Percentiles rank a stretch among this genome's conserved stretches.
Conservation (phyloP, 305 asterid genomes). For the Fraxinus dipetala region DNA sequence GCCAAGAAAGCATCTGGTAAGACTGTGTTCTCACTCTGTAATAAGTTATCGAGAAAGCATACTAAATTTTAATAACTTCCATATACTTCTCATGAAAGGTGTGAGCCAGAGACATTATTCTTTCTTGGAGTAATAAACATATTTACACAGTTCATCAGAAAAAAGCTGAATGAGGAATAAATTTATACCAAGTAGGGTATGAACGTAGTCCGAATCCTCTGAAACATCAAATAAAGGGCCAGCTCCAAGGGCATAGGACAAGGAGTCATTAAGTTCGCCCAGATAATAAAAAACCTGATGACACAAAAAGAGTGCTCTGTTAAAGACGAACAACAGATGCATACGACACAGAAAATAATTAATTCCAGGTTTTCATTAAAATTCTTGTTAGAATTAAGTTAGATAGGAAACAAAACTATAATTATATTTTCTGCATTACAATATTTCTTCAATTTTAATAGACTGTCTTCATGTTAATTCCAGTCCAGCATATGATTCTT, state of each 20-base stretch:
- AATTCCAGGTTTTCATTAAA: background rate
- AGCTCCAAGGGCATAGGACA: slow-evolving; percentile 94
- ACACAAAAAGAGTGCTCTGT: background rate
- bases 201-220: slow-evolving; percentile 93
- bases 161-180: background rate
- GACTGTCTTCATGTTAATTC: background rate
- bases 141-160: background rate
- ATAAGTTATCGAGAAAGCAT: slow-evolving; percentile 10
- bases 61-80: background rate
- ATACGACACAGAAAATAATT: background rate
- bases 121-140: background rate
- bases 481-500: background rate
- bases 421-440: background rate
- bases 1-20: background rate
- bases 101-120: background rate
- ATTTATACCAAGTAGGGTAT: slow-evolving; percentile 75
- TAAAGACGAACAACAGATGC: background rate
- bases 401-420: background rate
- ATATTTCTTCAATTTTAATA: background rate
- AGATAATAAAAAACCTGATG: slow-evolving; percentile 85
- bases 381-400: background rate
- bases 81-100: background rate
- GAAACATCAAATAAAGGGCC: slow-evolving; percentile 84
- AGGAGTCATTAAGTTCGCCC: slow-evolving; percentile 85
- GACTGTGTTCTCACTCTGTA: slow-evolving; percentile 6